phyloP scores from a whole-genome alignment of 2,329 filamentous ascomycete species.

The Colletotrichum shisoi region DNA sequence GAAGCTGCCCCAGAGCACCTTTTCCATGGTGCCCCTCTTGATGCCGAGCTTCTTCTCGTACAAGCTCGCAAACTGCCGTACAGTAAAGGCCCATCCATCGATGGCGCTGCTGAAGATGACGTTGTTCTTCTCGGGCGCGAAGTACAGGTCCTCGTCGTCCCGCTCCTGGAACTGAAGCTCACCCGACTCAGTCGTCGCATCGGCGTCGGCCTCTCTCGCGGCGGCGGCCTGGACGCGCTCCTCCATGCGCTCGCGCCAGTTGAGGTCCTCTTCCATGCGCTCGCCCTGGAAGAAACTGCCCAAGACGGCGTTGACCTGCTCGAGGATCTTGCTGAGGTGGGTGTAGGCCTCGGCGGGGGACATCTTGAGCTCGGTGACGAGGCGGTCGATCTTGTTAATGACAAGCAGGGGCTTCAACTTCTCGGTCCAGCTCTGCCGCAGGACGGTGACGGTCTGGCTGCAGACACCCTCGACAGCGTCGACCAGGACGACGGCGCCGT shows the following conservation, averaged over 20 bases:
- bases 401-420: constrained; percentile 93
- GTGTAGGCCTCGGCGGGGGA: constrained; percentile 87
- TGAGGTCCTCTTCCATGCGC: constrained; percentile 96
- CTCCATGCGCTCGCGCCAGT: constrained; percentile 94
- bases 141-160: constrained; percentile 97
- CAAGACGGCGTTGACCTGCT: constrained; percentile 96
- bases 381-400: constrained; percentile 97
- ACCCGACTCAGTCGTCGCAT: constrained; percentile 61
- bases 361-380: constrained; percentile 95
- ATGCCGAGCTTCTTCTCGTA: constrained; percentile 98
- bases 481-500: constrained; percentile 91
- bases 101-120: constrained; percentile 98
- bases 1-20: constrained; percentile 95
- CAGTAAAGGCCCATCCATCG: constrained; percentile 98
- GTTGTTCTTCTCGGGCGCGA: constrained; percentile 97
- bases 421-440: constrained; percentile 94
- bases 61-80: constrained; percentile 88
- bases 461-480: constrained; percentile 98
- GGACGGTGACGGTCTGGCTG: constrained; percentile 96
- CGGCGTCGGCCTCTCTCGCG: constrained; percentile 43
- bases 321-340: constrained; percentile 86
- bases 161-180: constrained; percentile 82
- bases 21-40: constrained; percentile 86
- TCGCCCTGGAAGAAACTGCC: constrained; percentile 98
- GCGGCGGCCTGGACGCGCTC: constrained; percentile 73